A percentile compares a stretch with the other conserved stretches of the same genome.
Conservation (phyloP, 306 rosid genomes). For the Ormosia semicastrata region DNA sequence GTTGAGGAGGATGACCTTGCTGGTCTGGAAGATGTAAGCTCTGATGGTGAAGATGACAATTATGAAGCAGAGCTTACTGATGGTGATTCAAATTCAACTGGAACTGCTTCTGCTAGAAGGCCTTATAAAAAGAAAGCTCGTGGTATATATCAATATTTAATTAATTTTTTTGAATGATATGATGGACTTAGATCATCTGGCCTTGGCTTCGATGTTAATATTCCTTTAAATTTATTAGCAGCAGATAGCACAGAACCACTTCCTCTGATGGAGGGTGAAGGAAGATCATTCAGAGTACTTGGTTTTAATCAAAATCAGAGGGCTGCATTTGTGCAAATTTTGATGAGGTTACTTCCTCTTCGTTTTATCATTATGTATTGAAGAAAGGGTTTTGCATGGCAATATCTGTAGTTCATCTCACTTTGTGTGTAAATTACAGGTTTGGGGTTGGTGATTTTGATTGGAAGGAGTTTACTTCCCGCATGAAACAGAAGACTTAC, state of each 20-base stretch:
- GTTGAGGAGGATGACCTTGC: constrained; percentile 99
- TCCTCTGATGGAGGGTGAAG: constrained; percentile 99
- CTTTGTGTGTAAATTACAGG: constrained; percentile 51
- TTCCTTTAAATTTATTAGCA: constrained; percentile 34
- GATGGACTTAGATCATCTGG: constrained; percentile 7
- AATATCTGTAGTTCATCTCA: constrained; percentile 35
- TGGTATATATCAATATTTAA: constrained; percentile 42
- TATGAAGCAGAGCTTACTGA: constrained; percentile 91
- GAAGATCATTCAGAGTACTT: constrained; percentile 89
- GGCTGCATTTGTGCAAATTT: constrained; percentile 88
- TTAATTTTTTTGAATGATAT: background rate
- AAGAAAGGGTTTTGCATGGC: constrained; percentile 21
- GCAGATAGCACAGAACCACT: constrained; percentile 81
- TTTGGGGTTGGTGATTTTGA: constrained; percentile 92
- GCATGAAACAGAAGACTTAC: constrained; percentile 89
- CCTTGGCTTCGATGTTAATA: constrained; percentile 13
- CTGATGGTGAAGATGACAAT: constrained; percentile 96
- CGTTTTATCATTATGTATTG: constrained; percentile 13
- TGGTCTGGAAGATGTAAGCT: constrained; percentile 94
- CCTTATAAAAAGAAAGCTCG: constrained; percentile 73
- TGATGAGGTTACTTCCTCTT: constrained; percentile 74
- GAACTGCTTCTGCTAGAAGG: constrained; percentile 54
- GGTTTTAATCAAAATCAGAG: constrained; percentile 98
- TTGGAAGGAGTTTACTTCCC: constrained; percentile 85
- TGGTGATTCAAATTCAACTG: constrained; percentile 76